Base-by-base conservation (phyloP, 495 filamentous ascomycete species). In the Hypoxylon lenormandii region DNA sequence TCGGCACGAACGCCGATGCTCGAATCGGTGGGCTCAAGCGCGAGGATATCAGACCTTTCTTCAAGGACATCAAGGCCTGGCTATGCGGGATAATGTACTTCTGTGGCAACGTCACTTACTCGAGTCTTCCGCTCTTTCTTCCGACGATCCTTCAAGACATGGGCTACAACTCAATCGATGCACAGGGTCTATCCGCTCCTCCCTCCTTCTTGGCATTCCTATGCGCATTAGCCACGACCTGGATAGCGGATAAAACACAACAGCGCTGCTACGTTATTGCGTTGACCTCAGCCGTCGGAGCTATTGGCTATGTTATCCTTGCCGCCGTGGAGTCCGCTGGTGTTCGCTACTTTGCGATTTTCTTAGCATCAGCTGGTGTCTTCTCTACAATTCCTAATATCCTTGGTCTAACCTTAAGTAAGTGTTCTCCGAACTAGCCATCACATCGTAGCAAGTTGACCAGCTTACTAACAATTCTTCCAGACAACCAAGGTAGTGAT, bases 121-220 rank as follows among this genome's bases (percentile, higher is more conserved):
- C 88, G 4, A 92, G 89, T 5, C 84, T 94, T 11, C 90, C 91
- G 0, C 89, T 92, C 12, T 94, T 93, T 74, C 83, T 94, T 4
- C 91, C 91, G 0, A 93, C 91, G 3, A 92, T 93, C 68, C 82
- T 92, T 26, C 80, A 86, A 53, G 86, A 90, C 33, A 92, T 93
- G 89, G 91, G 91, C 15, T 93, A 89, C 76, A 87, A 82, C 10
- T 76, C 84, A 16, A 86, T 92, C 56, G 80, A 89, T 49, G 86
- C 91, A 2, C 91, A 95, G 75, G 91, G 90, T 3, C 86, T 95
- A 45, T 89, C 89, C 3, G 89, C 90, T 0, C 92, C 92, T 13
- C 90, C 91, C 0, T 94, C 89, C 74, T 88, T 94, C 60, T 76
- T 89, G 21, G 86, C 89, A 1, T 92, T 93, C 66, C 70, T 92